phyloP scores from a whole-genome alignment of 1,139 yeast species.

The Suhomyces chickasaworum region DNA sequence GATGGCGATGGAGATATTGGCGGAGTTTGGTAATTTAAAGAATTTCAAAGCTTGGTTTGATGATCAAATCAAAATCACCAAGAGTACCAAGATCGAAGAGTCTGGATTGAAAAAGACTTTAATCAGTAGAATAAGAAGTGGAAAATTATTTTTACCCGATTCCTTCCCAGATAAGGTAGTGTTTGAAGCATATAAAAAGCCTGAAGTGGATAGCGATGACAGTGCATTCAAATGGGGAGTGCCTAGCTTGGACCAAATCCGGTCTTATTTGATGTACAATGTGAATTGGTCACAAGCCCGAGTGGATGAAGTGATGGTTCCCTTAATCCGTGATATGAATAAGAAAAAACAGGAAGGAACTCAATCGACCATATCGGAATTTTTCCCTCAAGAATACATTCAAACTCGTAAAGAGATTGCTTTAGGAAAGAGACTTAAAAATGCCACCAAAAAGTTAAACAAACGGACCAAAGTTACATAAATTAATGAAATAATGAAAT shows the following conservation, averaged over 20 bases:
- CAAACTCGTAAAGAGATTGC: conserved; percentile 47
- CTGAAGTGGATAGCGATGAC: conserved; percentile 81
- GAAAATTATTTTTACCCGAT: conserved; percentile 62
- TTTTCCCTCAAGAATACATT: conserved; percentile 55
- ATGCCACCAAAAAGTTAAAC: conserved; percentile 57
- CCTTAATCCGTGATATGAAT: conserved; percentile 80
- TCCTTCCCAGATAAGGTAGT: conserved; percentile 74
- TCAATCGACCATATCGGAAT: conserved; percentile 60
- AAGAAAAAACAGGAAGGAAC: conserved; percentile 54
- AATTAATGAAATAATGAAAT: no score
- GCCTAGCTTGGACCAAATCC: conserved; percentile 79
- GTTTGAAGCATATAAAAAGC: conserved; percentile 69
- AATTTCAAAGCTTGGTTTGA: conserved; percentile 46
- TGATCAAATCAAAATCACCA: conserved; percentile 25
- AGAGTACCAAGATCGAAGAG: conserved; percentile 20
- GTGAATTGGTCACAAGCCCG: conserved; percentile 82
- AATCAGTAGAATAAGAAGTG: conserved; percentile 54
- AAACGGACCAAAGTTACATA: conserved; percentile 18
- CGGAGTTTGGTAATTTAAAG: conserved; percentile 64
- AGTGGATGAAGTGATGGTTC: conserved; percentile 86
- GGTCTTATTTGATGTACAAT: conserved; percentile 66
- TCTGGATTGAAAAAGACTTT: conserved; percentile 49
- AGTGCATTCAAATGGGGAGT: conserved; percentile 87
- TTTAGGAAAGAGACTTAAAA: conserved; percentile 60
- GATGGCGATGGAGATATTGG: conserved; percentile 86